Evolutionary conservation across 2,329 filamentous ascomycete genomes (phyloP), one percentile per base, ranked within the genome.

Genomic region (Endocalyx cinctus): DNA sequence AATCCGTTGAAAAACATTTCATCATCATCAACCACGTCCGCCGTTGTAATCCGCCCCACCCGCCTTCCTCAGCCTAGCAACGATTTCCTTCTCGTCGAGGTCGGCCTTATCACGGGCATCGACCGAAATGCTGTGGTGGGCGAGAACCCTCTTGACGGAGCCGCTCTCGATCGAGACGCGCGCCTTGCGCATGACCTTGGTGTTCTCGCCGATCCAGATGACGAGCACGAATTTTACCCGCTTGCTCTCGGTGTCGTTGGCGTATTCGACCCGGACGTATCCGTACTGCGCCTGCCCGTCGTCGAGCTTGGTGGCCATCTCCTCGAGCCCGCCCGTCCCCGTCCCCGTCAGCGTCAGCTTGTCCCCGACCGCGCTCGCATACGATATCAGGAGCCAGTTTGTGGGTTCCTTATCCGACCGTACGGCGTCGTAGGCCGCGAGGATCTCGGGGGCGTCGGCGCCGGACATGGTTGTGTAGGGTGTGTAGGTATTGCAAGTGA

Each of bases 11-110:
- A n/a, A n/a, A n/a, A n/a, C n/a, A n/a, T 17, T n/a, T 20, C 16
- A 13, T 17, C 31, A 26, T n/a, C 12, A 8, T 56, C 46, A 77
- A 7, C 74, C 77, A 42, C 77, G 60, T 10, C 74, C 79, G 6
- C 79, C 78, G 51, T 84, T 80, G 68, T 84, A 85, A 58, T 84
- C 81, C 12, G 80, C 80, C 19, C 81, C 81, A 35, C 81, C 81
- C 4, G 74, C 79, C 63, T 75, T 80, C 56, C 80, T 64, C 59
- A 84, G 58, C 51, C 72, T 62, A 39, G 68, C 56, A 12, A 83
- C 75, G 32, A 85, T 70, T 14, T 80, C 77, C 42, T 64, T 62
- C 59, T 79, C 75, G 13, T 74, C 70, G 35, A 85, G 56, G 51
- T 85, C 81, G 17, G 60, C 59, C 58, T 63, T 68, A 47, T 82